phyloP scores from a whole-genome alignment of 176 grass and related monocot genomes.

The Carex kokanica region DNA sequence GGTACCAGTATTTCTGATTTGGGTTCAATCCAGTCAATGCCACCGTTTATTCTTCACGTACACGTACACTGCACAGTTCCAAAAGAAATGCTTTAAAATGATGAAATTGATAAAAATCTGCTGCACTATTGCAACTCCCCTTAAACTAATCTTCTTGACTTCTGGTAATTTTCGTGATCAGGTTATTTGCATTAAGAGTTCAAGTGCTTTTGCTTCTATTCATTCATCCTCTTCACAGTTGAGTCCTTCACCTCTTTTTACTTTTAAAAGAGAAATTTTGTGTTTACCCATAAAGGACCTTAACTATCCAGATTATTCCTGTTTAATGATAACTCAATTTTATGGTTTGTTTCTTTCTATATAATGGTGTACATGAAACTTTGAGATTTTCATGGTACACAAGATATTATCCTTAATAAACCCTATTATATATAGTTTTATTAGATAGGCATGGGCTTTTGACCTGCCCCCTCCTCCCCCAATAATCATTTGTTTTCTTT shows the following conservation, averaged over 20 bases:
- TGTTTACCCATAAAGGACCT: neutral
- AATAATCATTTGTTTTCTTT: neutral
- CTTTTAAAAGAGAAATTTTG: neutral
- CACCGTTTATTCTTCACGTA: neutral
- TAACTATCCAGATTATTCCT: neutral
- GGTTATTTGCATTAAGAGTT: slow-evolving; percentile 34
- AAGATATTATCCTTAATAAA: neutral
- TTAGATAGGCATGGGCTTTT: neutral
- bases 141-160: neutral
- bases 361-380: neutral
- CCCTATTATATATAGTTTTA: neutral
- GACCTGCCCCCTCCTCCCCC: neutral
- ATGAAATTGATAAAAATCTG: neutral
- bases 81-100: neutral
- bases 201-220: slow-evolving; percentile 29
- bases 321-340: neutral
- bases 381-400: neutral
- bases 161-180: slow-evolving; percentile 17
- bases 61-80: neutral
- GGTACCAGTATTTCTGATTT: neutral
- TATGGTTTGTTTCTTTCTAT: neutral
- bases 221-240: slow-evolving; percentile 37
- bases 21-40: neutral
- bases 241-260: slow-evolving; percentile 10
- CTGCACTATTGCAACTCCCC: neutral